Conservation (phyloP, 805 yeast species). For the Saccharomycopsis fermentans region DNA sequence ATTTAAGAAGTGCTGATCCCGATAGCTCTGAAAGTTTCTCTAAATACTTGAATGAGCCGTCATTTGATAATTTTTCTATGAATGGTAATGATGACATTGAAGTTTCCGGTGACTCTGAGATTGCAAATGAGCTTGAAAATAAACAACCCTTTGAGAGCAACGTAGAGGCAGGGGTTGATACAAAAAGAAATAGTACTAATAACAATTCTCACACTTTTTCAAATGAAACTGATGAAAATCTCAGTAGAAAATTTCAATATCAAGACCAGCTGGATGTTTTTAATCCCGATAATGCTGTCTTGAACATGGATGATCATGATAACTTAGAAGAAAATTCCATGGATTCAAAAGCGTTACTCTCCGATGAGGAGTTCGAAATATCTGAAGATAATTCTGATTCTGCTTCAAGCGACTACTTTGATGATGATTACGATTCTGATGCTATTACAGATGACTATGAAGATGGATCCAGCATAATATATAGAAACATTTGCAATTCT, state of each 20-base stretch:
- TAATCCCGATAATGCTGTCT: background rate
- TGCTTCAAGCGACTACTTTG: background rate
- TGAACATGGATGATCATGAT: background rate
- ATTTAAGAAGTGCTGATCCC: background rate
- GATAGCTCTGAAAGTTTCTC: background rate
- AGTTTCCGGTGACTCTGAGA: background rate
- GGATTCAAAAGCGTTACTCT: too few species aligned
- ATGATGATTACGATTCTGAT: background rate
- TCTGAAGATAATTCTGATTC: background rate
- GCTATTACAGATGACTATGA: background rate
- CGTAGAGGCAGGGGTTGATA: background rate
- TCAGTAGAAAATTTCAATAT: background rate
- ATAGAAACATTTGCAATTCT: constrained; percentile 4
- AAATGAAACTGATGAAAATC: background rate
- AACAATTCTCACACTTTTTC: background rate
- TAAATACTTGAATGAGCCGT: background rate
- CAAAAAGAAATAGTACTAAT: background rate
- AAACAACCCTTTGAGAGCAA: background rate
- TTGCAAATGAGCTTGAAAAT: background rate
- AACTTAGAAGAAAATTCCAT: background rate
- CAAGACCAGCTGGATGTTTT: background rate
- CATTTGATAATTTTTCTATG: background rate
- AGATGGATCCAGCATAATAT: background rate
- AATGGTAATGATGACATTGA: background rate
- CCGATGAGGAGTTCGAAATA: background rate